Conservation (phyloP, 2,329 filamentous ascomycete species). For the Cordyceps javanica region DNA sequence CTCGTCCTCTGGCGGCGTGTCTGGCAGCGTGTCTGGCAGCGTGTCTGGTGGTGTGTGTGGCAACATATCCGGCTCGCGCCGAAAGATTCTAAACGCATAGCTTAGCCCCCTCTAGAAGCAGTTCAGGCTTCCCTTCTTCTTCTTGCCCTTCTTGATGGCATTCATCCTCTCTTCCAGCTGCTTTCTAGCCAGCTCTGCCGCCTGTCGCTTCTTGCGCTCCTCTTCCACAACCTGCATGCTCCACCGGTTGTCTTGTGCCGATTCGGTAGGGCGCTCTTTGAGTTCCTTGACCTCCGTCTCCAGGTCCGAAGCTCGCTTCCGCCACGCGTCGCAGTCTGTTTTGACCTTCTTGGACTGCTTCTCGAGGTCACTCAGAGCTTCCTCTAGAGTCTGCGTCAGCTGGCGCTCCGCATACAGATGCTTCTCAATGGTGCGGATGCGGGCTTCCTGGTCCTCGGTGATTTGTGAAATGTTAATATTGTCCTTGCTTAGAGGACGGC, state of each 20-base stretch:
- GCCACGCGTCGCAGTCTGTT: slow-evolving; percentile 83
- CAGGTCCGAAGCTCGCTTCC: slow-evolving; percentile 72
- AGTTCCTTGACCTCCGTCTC: slow-evolving; percentile 67
- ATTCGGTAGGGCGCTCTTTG: slow-evolving; percentile 43
- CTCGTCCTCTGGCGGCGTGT: background rate
- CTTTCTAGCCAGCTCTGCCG: slow-evolving; percentile 81
- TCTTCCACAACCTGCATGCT: slow-evolving; percentile 90
- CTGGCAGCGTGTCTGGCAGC: background rate
- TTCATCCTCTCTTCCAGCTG: slow-evolving; percentile 95
- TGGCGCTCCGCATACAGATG: slow-evolving; percentile 94
- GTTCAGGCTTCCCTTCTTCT: slow-evolving; percentile 92
- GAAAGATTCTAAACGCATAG: slow-evolving; percentile 15
- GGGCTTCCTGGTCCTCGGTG: slow-evolving; percentile 89
- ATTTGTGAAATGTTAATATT: slow-evolving; percentile 62
- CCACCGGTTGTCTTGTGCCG: slow-evolving; percentile 52
- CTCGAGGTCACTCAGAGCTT: slow-evolving; percentile 91
- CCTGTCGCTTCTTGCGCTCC: slow-evolving; percentile 85
- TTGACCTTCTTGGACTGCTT: slow-evolving; percentile 88
- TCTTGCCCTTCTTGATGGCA: slow-evolving; percentile 79
- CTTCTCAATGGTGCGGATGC: slow-evolving; percentile 94
- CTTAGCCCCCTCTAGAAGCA: slow-evolving; percentile 67
- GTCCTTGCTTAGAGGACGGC: slow-evolving; percentile 77
- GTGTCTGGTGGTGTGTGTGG: background rate
- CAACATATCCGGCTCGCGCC: background rate
- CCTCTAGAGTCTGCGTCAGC: slow-evolving; percentile 88